These are phyloP conservation scores for Skeletonema tropicum DNA, from an alignment of 108 stramenopile genomes.

Conservation along the genomic window DNA sequence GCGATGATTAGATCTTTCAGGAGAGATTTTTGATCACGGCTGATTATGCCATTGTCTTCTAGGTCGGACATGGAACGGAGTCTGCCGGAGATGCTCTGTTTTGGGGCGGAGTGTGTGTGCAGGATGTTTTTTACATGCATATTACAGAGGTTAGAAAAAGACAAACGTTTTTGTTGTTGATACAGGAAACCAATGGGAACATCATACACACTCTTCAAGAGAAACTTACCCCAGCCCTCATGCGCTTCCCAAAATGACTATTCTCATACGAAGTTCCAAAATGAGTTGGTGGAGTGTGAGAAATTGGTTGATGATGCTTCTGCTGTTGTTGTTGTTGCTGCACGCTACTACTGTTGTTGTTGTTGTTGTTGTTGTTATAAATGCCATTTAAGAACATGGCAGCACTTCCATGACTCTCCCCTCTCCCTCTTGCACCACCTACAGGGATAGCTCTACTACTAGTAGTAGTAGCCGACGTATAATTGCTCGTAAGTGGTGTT, in stretches of 20 bases:
- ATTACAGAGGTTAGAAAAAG: neutral
- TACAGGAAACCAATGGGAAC: no score
- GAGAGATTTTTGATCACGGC: conserved; percentile 82
- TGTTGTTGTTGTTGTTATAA: neutral
- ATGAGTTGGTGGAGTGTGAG: conserved; percentile 77
- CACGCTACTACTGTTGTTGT: neutral
- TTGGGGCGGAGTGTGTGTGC: neutral
- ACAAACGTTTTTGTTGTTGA: neutral
- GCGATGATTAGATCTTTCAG: conserved; percentile 91
- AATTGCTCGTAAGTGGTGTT: conserved; percentile 7
- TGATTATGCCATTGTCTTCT: conserved; percentile 86
- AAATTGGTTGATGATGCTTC: conserved; percentile 13
- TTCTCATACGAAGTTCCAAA: conserved; percentile 75
- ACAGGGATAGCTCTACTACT: conserved; percentile 7
- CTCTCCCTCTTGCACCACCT: conserved; percentile 13
- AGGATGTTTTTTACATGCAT: neutral
- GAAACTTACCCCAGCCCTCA: conserved; percentile 77
- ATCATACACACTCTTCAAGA: neutral
- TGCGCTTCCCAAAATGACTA: conserved; percentile 82
- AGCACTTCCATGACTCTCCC: conserved; percentile 18
- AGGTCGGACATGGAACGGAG: conserved; percentile 83
- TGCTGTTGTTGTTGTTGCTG: conserved; percentile 7
- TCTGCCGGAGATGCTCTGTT: conserved; percentile 80
- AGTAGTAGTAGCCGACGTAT: neutral
- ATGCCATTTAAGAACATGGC: conserved; percentile 24